These are phyloP conservation scores for Microbotryomycetes sp. DNA, from an alignment of 1,284 basidiomycete species.

Conservation along the genomic window DNA sequence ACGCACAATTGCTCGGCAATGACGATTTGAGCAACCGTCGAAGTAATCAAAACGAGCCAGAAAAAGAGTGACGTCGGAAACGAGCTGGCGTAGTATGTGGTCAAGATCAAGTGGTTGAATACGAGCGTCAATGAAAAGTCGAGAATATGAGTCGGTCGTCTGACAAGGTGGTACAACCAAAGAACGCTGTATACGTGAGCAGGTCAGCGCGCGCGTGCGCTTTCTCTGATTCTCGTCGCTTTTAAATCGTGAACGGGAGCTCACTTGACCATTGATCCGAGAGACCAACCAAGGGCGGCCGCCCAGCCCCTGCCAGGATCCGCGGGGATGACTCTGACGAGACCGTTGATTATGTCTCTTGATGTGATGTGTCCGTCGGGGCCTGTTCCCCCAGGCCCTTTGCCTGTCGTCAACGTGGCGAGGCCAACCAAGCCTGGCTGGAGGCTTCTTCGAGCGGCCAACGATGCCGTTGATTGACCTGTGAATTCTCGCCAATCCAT, in stretches of 20 bases:
- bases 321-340: constrained; percentile 15
- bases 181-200: constrained; percentile 56
- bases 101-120: constrained; percentile 82
- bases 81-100: constrained; percentile 79
- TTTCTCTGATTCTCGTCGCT: neutral
- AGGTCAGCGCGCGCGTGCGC: no score
- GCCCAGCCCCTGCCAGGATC: constrained; percentile 70
- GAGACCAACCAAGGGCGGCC: constrained; percentile 72
- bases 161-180: constrained; percentile 76
- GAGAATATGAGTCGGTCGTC: constrained; percentile 84
- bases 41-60: constrained; percentile 68
- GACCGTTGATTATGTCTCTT: constrained; percentile 3
- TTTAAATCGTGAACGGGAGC: constrained; percentile 31
- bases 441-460: constrained; percentile 38
- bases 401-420: neutral
- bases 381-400: constrained; percentile 6
- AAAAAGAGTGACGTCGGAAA: constrained; percentile 85
- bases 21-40: constrained; percentile 66
- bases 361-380: neutral
- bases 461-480: constrained; percentile 61
- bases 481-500: constrained; percentile 98
- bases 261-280: constrained; percentile 71
- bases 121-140: constrained; percentile 87
- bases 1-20: constrained; percentile 83
- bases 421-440: constrained; percentile 45